These are phyloP conservation scores for Elaeis guineensis DNA, from an alignment of 176 grass and related monocot genomes.

Conservation along the genomic window DNA sequence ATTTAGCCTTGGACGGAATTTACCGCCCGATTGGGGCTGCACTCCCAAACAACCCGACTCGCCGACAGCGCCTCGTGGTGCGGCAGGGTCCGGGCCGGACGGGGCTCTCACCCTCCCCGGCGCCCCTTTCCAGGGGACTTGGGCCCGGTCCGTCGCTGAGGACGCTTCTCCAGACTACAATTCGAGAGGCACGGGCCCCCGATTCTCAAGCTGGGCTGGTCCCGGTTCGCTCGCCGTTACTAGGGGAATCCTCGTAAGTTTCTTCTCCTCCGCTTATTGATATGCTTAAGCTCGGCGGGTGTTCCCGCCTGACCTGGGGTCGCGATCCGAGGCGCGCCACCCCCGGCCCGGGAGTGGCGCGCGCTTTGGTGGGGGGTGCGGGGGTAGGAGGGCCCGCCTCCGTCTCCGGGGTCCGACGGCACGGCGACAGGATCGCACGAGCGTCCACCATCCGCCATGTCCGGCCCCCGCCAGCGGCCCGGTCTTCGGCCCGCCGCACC, in stretches of 20 bases:
- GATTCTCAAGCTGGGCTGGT: slow-evolving; percentile 1
- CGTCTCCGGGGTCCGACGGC: too few relatives aligned
- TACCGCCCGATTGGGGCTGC: too few relatives aligned
- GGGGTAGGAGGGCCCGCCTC: too few relatives aligned
- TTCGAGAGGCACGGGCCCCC: too few relatives aligned
- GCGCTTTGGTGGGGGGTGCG: too few relatives aligned
- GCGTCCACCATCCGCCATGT: too few relatives aligned
- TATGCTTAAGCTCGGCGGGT: slow-evolving; percentile 42
- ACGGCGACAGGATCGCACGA: too few relatives aligned
- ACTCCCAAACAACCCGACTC: neutral
- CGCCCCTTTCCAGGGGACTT: slow-evolving; percentile 28
- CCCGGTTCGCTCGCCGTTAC: slow-evolving; percentile 50
- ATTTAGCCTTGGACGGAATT: slow-evolving; percentile 42
- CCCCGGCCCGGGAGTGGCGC: too few relatives aligned
- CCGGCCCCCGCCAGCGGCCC: too few relatives aligned
- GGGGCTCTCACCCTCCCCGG: slow-evolving; percentile 30
- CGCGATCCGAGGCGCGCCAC: too few relatives aligned
- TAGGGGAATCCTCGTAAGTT: slow-evolving; percentile 52
- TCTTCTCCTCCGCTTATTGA: slow-evolving; percentile 49
- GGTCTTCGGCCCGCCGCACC: too few relatives aligned
- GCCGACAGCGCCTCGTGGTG: slow-evolving; percentile 25
- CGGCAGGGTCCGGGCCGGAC: slow-evolving; percentile 27
- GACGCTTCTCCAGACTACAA: too few relatives aligned
- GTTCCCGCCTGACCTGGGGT: slow-evolving; percentile 1
- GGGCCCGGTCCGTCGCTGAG: slow-evolving; percentile 17